A percentile compares a stretch with the other conserved stretches of the same genome.
Evolutionary conservation across 2,329 filamentous ascomycete genomes (phyloP).

Genomic region (Chrysoporthe deuterocubensis): DNA sequence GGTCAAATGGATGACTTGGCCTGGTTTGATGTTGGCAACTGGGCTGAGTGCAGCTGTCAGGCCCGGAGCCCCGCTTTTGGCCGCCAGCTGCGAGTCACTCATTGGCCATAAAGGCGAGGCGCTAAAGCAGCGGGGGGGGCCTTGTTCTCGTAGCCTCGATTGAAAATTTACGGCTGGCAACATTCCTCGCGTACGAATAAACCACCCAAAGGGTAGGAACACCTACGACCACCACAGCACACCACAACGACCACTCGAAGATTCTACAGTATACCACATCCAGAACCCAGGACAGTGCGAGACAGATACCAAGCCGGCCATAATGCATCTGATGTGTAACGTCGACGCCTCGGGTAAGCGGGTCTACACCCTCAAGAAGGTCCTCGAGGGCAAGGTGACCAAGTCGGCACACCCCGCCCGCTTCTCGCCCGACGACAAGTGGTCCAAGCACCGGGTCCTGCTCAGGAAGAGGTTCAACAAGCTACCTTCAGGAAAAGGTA

Average conservation of each 20-base stretch:
- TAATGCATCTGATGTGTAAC: constrained; percentile 78
- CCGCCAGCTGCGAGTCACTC: background rate
- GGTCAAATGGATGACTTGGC: background rate
- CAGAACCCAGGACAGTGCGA: no score
- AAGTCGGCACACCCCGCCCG: constrained; percentile 95
- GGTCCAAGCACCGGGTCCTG: constrained; percentile 92
- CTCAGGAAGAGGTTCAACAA: constrained; percentile 92
- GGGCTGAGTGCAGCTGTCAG: background rate
- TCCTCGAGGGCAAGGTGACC: constrained; percentile 80
- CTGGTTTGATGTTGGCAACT: background rate
- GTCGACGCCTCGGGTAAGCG: constrained; percentile 82
- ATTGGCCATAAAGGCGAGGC: background rate
- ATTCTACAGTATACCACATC: background rate
- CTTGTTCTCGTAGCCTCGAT: constrained; percentile 5
- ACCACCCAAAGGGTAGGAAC: background rate
- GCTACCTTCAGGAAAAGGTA: constrained; percentile 78
- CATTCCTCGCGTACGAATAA: background rate
- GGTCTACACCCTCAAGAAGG: constrained; percentile 94
- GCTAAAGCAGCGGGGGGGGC: background rate
- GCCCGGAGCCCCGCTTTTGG: background rate
- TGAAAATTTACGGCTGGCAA: constrained; percentile 15
- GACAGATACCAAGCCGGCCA: constrained; percentile 17
- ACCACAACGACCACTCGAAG: constrained; percentile 1
- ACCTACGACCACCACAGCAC: background rate
- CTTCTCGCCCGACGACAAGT: constrained; percentile 98